Conservation (phyloP, 2,329 filamentous ascomycete genomes). For the Fusarium newnesense region DNA sequence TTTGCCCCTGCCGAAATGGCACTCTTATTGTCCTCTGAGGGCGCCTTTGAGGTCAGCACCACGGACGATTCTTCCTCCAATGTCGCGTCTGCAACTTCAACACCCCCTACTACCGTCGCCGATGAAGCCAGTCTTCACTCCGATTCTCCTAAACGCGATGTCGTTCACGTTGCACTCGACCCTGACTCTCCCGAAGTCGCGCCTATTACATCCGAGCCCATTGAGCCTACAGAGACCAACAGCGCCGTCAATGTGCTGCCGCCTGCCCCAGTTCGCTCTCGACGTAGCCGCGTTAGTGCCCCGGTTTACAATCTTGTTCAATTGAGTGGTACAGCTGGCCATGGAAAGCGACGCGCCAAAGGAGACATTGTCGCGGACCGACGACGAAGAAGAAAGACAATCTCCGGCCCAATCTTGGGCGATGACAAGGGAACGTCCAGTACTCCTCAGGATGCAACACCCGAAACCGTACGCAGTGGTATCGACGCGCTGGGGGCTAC, state of each 20-base stretch:
- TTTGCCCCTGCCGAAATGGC: conserved; percentile 43
- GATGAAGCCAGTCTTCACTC: conserved; percentile 69
- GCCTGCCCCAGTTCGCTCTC: conserved; percentile 52
- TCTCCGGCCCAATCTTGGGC: conserved; percentile 52
- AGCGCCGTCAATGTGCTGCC: conserved; percentile 30
- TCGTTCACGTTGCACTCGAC: conserved; percentile 47
- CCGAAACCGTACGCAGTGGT: conserved; percentile 46
- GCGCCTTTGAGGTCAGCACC: conserved; percentile 44
- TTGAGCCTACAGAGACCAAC: conserved; percentile 23
- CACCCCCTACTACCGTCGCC: conserved; percentile 73
- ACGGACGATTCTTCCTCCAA: conserved; percentile 57
- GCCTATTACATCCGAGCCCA: conserved; percentile 8
- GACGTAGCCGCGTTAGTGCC: conserved; percentile 64
- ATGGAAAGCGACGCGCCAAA: conserved; percentile 66
- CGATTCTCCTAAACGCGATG: conserved; percentile 53
- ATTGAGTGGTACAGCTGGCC: conserved; percentile 69
- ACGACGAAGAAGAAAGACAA: conserved; percentile 59
- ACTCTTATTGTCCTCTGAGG: conserved; percentile 47
- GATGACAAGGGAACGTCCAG: conserved; percentile 14
- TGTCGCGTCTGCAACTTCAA: conserved; percentile 68
- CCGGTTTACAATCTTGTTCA: conserved; percentile 75
- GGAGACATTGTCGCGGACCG: conserved; percentile 59
- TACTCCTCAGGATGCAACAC: conserved; percentile 22
- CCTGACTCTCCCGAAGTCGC: conserved; percentile 44
- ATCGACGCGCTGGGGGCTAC: conserved; percentile 60